Evolutionary conservation across 2,329 filamentous ascomycete genomes (phyloP), one percentile per base, ranked within the genome.

Genomic region (Nigrospora oryzae): DNA sequence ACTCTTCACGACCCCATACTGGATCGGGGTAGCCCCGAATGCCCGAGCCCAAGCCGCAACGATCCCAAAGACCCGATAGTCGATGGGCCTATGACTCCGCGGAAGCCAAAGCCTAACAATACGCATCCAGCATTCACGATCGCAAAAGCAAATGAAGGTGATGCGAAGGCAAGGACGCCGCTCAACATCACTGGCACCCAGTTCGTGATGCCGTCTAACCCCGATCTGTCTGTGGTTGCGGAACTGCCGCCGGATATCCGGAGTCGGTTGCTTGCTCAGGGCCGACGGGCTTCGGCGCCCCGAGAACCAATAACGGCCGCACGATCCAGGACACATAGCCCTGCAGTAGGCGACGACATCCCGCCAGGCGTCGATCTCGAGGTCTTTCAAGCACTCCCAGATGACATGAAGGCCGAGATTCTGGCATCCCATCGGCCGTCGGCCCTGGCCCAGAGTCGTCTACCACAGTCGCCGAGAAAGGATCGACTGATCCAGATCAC

Each of bases 131-230:
- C 74, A 3, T 63, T 77, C 43, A 68, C 70, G 3, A 64, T 81
- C 40, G 65, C 71, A 3, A 70, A 65, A 51, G 70, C 73, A 2
- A 71, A 67, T 46, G 66, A 72, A 35, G 67, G 62, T 45, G 65
- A 86, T 60, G 47, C 67, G 51, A 68, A 79, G 63, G 68, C 84
- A 17, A 84, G 75, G 49, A 79, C 76, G 7, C 83, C 83, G 1
- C 68, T 95, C 17, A 95, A 96, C 56, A 77, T 88, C 3, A 72
- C 81, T 3, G 89, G 91, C 2, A 95, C 91, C 0, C 93, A 98
- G 56, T 98, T 98, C 56, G 79, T 97, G 39, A 73, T 98, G 53
- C 93, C 93, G 0, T 78, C 78, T 1, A 87, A 95, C 53, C 77
- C 86, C 2, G 93, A 98, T 58, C 82, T 84, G 0, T 71, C 75